phyloP scores from a whole-genome alignment of 225 moss, liverwort and hornwort species.

The Sphagnum tenellum region DNA sequence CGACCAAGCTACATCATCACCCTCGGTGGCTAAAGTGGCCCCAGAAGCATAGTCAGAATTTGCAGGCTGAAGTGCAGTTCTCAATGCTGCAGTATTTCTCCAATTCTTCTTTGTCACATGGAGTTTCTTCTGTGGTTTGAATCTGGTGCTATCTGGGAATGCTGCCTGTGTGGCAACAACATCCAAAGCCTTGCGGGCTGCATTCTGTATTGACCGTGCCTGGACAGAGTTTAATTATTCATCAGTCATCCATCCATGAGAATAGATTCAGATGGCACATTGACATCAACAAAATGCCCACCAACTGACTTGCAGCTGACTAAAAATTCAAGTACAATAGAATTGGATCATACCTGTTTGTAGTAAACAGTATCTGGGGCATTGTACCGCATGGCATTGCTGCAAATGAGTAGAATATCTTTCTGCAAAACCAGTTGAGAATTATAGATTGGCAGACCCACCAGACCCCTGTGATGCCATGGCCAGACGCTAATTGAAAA shows the following conservation, averaged over 20 bases:
- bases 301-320: too few relatives aligned
- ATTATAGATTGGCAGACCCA: too few relatives aligned
- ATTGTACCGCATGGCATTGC: slow-evolving; percentile 98
- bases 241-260: too few relatives aligned
- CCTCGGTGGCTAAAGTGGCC: slow-evolving; percentile 75
- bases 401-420: slow-evolving; percentile 86
- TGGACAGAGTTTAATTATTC: slow-evolving; percentile 12
- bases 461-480: too few relatives aligned
- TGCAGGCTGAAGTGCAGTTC: slow-evolving; percentile 53
- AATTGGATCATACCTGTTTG: slow-evolving; percentile 47
- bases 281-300: too few relatives aligned
- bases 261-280: too few relatives aligned
- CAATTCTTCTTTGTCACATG: slow-evolving; percentile 56
- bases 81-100: slow-evolving; percentile 57
- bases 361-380: slow-evolving; percentile 95
- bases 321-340: too few relatives aligned
- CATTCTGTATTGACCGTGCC: slow-evolving; percentile 91
- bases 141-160: slow-evolving; percentile 35
- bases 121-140: slow-evolving; percentile 50
- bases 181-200: slow-evolving; percentile 79
- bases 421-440: slow-evolving; percentile 37
- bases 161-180: slow-evolving; percentile 55
- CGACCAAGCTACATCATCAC: slow-evolving; percentile 54
- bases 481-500: too few relatives aligned
- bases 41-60: slow-evolving; percentile 65